Conservation (phyloP, 345 rosid species). For the Citrus trifoliata region DNA sequence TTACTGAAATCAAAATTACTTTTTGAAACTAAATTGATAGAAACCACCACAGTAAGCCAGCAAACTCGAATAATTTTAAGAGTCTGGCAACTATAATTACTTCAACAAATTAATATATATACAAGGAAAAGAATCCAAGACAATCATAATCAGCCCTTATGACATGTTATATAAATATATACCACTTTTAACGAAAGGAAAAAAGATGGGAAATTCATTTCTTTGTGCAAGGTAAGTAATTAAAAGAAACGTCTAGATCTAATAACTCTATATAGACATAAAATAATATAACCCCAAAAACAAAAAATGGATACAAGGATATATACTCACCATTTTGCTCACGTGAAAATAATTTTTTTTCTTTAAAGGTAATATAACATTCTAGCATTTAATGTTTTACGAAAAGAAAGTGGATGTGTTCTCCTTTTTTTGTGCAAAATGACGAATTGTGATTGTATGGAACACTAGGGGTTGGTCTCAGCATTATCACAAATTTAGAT, state of each 20-base stretch:
- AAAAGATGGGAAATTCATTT: background rate
- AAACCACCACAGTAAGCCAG: too few species aligned
- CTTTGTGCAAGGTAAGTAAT: background rate
- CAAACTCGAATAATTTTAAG: background rate
- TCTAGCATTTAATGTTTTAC: conserved; percentile 8
- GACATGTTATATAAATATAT: background rate
- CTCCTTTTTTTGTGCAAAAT: conserved; percentile 20
- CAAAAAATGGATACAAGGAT: background rate
- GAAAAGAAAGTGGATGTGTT: conserved; percentile 26
- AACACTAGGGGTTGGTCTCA: background rate
- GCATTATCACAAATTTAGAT: conserved; percentile 5
- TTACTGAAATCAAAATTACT: too few species aligned
- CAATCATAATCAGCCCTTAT: background rate
- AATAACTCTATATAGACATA: background rate
- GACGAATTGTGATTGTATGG: conserved; percentile 15
- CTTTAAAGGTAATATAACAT: background rate
- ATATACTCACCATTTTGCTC: conserved; percentile 4
- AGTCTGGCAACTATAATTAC: too few species aligned
- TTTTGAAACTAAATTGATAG: too few species aligned
- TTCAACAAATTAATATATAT: background rate
- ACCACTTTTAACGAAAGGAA: background rate
- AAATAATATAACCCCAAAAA: background rate
- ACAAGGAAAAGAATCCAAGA: background rate
- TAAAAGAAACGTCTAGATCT: background rate
- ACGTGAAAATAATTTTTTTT: conserved; percentile 15